Conservation (phyloP, 129 eudicot species). For the Silybum marianum region DNA sequence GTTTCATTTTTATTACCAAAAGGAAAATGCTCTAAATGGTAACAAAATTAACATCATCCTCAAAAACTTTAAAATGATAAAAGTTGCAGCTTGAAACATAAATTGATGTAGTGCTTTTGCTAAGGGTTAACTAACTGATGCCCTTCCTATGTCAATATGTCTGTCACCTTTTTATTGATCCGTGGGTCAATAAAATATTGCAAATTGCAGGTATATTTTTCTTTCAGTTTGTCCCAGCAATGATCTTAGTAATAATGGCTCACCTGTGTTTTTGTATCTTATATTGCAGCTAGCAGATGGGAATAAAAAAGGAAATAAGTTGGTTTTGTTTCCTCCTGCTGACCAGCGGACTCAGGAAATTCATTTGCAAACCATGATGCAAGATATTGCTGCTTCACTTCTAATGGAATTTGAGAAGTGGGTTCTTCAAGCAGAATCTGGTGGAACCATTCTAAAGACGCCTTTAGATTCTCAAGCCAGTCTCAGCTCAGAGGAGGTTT, state of each 20-base stretch:
- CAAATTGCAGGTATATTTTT: background rate
- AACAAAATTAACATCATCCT: constrained; percentile 3
- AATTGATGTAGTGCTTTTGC: constrained; percentile 3
- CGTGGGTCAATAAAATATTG: constrained; percentile 10
- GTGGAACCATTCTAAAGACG: constrained; percentile 94
- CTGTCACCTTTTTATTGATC: constrained; percentile 7
- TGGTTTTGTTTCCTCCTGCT: constrained; percentile 91
- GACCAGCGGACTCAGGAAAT: constrained; percentile 85
- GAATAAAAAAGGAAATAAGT: constrained; percentile 61
- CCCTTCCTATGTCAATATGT: background rate
- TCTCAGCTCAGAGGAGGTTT: constrained; percentile 99
- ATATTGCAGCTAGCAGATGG: constrained; percentile 73
- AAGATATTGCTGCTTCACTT: constrained; percentile 96
- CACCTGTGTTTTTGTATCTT: constrained; percentile 26
- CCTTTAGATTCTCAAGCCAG: constrained; percentile 99
- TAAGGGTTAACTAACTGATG: constrained; percentile 9
- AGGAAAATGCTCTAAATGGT: background rate
- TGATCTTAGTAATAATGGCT: constrained; percentile 16
- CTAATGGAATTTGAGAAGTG: constrained; percentile 94
- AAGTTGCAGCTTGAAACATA: constrained; percentile 5
- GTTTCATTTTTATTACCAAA: constrained; percentile 3
- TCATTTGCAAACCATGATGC: constrained; percentile 96
- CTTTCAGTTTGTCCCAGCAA: background rate
- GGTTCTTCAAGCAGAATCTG: constrained; percentile 97
- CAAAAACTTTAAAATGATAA: background rate